Base-by-base conservation (phyloP, 2,329 filamentous ascomycete genomes). In the Waltergamsia citrina region DNA sequence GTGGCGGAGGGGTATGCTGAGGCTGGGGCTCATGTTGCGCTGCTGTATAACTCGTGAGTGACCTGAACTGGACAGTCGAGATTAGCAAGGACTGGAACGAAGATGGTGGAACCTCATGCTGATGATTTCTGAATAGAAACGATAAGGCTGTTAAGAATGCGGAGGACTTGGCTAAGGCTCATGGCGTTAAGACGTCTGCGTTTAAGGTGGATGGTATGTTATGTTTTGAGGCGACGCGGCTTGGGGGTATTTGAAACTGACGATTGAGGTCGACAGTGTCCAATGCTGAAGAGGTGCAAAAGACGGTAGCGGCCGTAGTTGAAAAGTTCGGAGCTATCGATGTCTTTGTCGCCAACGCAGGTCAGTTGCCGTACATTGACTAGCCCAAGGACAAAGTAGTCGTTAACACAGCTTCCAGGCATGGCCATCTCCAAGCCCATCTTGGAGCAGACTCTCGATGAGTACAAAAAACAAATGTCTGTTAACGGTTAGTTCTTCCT, bases 391-490 rank as follows among this genome's bases (percentile, higher is more conserved):
- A 6, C 29, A 2, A 14, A 20, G 6, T 5, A 8, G 4, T 12
- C n/a, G 10, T 17, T 24, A 4, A 15, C 17, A 32, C n/a, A 17
- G 9, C 10, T 8, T 6, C 12, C 3, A 43, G 54, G 66, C 14
- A 70, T 68, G 52, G 62, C 63, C 5, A 70, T 68, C 20, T 69
- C 65, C 0, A 73, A 75, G 43, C 63, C 68, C 0, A 64, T 77
- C 11, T 50, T 74, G 2, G 71, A 77, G 32, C 62, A 67, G 41
- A 65, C 60, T 0, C 44, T 74, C 0, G 60, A 68, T 3, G 67
- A 74, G 41, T 74, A 71, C 42, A 51, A 43, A 25, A 48, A 51
- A 37, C 65, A 70, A 38, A 67, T 72, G 54, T 60, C 65, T 5
- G 69, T 74, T 2, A 74, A 74, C 34, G 62, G 66, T 68, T 46